These are phyloP conservation scores for Pisolithus sp. DNA, from an alignment of 768 basidiomycete genomes.

Conservation along the genomic window DNA sequence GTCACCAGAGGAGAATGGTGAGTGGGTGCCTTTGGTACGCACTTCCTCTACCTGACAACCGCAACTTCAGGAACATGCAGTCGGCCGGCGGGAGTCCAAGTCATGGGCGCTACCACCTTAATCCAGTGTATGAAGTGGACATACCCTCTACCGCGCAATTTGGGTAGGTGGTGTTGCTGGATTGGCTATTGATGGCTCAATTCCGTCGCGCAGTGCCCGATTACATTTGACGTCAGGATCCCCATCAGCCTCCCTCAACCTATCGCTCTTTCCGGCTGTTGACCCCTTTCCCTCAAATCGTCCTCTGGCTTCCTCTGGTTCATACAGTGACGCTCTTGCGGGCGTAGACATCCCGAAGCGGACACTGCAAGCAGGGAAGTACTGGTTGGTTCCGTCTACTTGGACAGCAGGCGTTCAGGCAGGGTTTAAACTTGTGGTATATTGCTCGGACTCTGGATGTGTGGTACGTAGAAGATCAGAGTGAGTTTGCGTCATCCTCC, in stretches of 20 bases:
- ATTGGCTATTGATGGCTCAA: not conserved
- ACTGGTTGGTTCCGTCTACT: slow-evolving; percentile 69
- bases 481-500: not conserved
- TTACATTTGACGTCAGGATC: slow-evolving; percentile 50
- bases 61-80: slow-evolving; percentile 39
- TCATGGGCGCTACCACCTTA: slow-evolving; percentile 54
- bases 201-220: slow-evolving; percentile 45
- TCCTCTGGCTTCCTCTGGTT: slow-evolving; percentile 64
- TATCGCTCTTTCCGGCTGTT: slow-evolving; percentile 44
- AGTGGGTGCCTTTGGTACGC: slow-evolving; percentile 12
- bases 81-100: slow-evolving; percentile 68
- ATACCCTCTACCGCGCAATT: slow-evolving; percentile 48
- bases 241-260: slow-evolving; percentile 46
- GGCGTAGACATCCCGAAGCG: slow-evolving; percentile 60
- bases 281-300: slow-evolving; percentile 21
- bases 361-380: slow-evolving; percentile 51
- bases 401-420: slow-evolving; percentile 53
- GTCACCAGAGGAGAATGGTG: slow-evolving; percentile 70
- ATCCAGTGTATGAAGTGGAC: slow-evolving; percentile 63
- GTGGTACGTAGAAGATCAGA: slow-evolving; percentile 7
- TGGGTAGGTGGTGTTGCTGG: slow-evolving; percentile 36
- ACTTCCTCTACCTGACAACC: not conserved
- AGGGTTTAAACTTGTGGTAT: slow-evolving; percentile 56
- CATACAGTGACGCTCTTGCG: slow-evolving; percentile 68
- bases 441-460: slow-evolving; percentile 38